Base-by-base conservation (phyloP, 2,329 filamentous ascomycete genomes). In the Apiospora aurea region DNA sequence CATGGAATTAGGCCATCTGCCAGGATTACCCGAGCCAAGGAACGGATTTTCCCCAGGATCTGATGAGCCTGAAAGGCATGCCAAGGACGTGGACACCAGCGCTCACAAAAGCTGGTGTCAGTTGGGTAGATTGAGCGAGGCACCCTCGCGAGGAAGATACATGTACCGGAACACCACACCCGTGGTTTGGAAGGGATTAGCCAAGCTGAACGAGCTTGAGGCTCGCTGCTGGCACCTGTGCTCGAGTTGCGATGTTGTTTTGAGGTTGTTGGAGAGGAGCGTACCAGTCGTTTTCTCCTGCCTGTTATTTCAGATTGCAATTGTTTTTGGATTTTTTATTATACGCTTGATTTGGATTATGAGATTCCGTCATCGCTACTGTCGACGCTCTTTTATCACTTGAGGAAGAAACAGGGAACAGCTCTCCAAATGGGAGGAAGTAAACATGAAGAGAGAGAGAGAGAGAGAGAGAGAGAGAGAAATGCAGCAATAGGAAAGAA, bases 61-160 rank as follows among this genome's bases (percentile, higher is more conserved):
- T 64, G 57, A 64, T 64, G 29, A 41, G 57, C 57, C 71, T 73
- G 57, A 71, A 73, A 71, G 73, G 75, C 71, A 74, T 74, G 75
- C 75, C 75, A 71, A 74, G 74, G 70, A 71, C 71, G 64, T 67
- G 41, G 38, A 44, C 47, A 34, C 66, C 57, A 64, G 57, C 51
- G 51, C 57, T 41, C n/a, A 6, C 14, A 10, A 29, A 41, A n/a
- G 57, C 57, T 41, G 57, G 57, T 41, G 57, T 64, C 34, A 18
- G 34, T 38, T 64, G 57, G 57, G 41, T n/a, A 24, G 57, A 41
- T 11, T 41, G 34, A 41, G 34, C 18, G 34, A 64, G 34, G 34
- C 29, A 64, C 21, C 10, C 21, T 64, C 34, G 57, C 57, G 4
- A 8, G 57, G 34, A 64, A 61, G 29, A 64, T 34, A 34, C 34